Evolutionary conservation across 345 rosid species (phyloP), one percentile per base, ranked within the genome.

Genomic region (Aurinia saxatilis): DNA sequence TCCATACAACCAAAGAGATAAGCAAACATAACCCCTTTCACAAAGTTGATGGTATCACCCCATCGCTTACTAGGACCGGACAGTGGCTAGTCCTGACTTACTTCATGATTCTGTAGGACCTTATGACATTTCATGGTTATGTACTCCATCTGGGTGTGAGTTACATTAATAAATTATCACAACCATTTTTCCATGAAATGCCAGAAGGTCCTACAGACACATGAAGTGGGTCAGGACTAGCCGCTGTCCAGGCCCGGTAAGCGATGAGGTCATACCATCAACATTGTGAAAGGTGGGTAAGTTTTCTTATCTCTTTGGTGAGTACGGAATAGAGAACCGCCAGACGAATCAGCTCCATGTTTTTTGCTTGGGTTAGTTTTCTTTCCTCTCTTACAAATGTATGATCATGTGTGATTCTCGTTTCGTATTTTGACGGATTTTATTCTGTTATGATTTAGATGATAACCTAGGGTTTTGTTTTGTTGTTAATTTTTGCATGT

Each of bases 181-280:
- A n/a, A n/a, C 59, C 66, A 59, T 57, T 79, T 74, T 74, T 73
- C 62, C 66, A 87, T 88, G 96, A 82, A 88, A 78, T 90, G 96
- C 95, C 93, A 89, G 66, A 82, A 77, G 73, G 75, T 82, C 76
- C 79, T 69, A 57, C 70, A 60, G n/a, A 68, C 65, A 41, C 61
- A 59, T 2, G 70, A 59, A 47, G 75, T 53, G 77, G 74, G 82
- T 56, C 67, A 65, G n/a, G 73, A 79, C 44, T 71, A 63, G 25
- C 21, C 61, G 33, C 60, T 60, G 45, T 64, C 74, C 40, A 89
- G 93, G 63, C 97, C 97, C 49, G 96, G 95, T 16, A 86, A 86
- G 73, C 83, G 96, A 83, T 95, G 99, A 96, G 97, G 99, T 33
- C 97, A 95, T 73, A 84, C 97, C 46, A 84, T 91, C 68, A 95